Evolutionary conservation across 164 flowering plant genomes (phyloP).

Genomic region (Vitis labrusca): DNA sequence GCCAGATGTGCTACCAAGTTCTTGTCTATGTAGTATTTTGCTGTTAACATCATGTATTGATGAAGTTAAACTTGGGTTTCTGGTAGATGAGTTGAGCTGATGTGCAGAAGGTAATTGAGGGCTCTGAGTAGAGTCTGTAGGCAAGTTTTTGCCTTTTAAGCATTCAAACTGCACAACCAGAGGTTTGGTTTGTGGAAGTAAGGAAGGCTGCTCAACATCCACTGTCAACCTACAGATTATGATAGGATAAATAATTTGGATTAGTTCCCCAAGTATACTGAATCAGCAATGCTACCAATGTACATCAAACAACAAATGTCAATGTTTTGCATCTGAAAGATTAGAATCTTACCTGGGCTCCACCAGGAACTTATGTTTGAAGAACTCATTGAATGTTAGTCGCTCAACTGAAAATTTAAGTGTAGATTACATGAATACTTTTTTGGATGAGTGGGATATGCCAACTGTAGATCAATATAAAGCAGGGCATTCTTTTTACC

Average conservation of each 20-base stretch:
- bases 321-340: background rate
- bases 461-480: background rate
- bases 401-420: constrained; percentile 53
- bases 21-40: constrained; percentile 1
- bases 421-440: constrained; percentile 4
- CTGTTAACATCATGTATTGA: constrained; percentile 7
- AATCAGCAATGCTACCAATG: background rate
- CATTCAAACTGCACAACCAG: constrained; percentile 12
- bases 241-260: background rate
- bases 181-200: constrained; percentile 6
- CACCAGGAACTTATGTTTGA: constrained; percentile 48
- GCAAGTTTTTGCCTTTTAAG: constrained; percentile 11
- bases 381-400: constrained; percentile 61
- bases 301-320: background rate
- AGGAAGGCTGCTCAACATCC: constrained; percentile 20
- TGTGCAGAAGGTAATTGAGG: constrained; percentile 17
- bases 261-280: background rate
- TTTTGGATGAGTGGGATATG: background rate
- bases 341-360: constrained; percentile 32
- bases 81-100: constrained; percentile 1
- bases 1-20: constrained; percentile 7
- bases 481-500: background rate
- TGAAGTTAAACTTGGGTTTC: constrained; percentile 7
- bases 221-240: constrained; percentile 22
- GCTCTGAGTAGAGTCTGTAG: constrained; percentile 16